Conservation (phyloP, 2,329 filamentous ascomycete genomes). For the Neofusicoccum ribis region DNA sequence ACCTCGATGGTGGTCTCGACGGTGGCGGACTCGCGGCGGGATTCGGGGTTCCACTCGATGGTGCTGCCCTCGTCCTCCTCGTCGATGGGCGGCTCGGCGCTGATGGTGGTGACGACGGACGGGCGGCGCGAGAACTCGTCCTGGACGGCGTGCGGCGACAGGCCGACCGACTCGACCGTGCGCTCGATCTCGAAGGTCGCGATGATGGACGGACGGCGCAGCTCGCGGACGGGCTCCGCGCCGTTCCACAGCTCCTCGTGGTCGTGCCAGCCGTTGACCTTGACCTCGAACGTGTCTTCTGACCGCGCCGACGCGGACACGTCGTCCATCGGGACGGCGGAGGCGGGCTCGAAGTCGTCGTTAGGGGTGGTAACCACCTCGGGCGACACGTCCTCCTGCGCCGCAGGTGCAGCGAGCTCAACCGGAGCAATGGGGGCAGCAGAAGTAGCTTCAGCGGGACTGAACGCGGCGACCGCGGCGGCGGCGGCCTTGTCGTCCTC, state of each 20-base stretch:
- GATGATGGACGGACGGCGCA: constrained; percentile 4
- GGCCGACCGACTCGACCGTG: background rate
- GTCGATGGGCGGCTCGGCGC: constrained; percentile 13
- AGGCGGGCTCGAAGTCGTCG: background rate
- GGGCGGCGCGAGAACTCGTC: constrained; percentile 6
- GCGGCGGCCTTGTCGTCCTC: constrained; percentile 8
- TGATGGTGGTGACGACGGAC: constrained; percentile 10
- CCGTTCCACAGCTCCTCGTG: background rate
- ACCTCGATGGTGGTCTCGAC: constrained; percentile 9
- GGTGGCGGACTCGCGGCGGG: constrained; percentile 5
- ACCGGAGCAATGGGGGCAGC: background rate
- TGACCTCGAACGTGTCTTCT: background rate
- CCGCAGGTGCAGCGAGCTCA: background rate
- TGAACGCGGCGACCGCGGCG: constrained; percentile 1
- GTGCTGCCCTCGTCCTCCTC: background rate
- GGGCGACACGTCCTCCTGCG: background rate
- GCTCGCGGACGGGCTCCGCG: background rate
- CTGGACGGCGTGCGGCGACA: background rate
- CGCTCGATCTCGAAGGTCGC: constrained; percentile 1
- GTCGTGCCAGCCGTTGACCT: constrained; percentile 9
- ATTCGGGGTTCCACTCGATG: background rate
- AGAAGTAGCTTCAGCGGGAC: background rate
- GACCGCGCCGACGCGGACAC: background rate
- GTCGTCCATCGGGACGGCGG: background rate
- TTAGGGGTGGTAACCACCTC: background rate